Conservation (phyloP, 352 stramenopile genomes). For the Phytophthora sp. region DNA sequence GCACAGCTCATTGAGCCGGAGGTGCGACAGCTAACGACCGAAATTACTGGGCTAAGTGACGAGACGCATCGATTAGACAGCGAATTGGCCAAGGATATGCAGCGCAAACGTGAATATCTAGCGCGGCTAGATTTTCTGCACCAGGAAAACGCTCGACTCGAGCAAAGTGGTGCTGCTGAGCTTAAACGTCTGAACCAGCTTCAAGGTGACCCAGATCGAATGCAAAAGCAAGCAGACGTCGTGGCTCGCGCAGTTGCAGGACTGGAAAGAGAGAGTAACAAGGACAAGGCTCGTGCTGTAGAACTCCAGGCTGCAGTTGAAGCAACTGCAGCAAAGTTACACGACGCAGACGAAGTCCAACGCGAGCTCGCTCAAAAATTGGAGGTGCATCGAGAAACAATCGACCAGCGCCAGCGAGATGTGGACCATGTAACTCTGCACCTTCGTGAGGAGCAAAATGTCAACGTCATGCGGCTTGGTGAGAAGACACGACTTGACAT, state of each 20-base stretch:
- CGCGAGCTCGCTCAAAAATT: conserved; percentile 86
- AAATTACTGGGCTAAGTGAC: conserved; percentile 69
- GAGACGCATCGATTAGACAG: conserved; percentile 72
- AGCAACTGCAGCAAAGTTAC: conserved; percentile 55
- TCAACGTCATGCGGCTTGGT: conserved; percentile 69
- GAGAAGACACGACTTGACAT: conserved; percentile 81
- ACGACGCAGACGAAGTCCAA: conserved; percentile 81
- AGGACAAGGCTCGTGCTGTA: conserved; percentile 38
- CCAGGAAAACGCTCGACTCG: conserved; percentile 67
- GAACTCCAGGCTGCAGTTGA: conserved; percentile 51
- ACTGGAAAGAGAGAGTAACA: conserved; percentile 71
- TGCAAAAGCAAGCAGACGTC: conserved; percentile 87
- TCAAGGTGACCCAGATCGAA: conserved; percentile 78
- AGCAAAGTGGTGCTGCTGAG: conserved; percentile 48
- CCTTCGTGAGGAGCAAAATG: conserved; percentile 87
- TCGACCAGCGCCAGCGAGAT: conserved; percentile 92
- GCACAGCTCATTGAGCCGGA: conserved; percentile 87
- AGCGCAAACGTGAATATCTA: conserved; percentile 70
- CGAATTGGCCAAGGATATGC: conserved; percentile 73
- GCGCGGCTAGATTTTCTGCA: conserved; percentile 64
- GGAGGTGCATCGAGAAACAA: conserved; percentile 89
- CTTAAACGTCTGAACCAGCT: conserved; percentile 71
- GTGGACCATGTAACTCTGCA: conserved; percentile 89
- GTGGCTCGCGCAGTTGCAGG: conserved; percentile 81
- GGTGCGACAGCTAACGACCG: conserved; percentile 69